Conservation (phyloP, 306 rosid species). For the Dryas drummondii region DNA sequence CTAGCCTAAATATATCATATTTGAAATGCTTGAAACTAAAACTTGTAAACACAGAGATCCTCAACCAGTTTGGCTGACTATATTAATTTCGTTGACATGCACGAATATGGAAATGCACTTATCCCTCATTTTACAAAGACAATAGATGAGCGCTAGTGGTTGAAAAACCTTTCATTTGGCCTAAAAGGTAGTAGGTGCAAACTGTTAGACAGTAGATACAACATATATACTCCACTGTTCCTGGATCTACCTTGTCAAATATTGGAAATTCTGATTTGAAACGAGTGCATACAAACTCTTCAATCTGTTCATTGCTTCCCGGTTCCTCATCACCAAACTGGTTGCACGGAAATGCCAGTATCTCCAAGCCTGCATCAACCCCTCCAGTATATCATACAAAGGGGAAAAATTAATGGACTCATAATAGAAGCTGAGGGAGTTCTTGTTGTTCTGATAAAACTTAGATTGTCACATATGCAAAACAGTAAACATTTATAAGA, state of each 20-base stretch:
- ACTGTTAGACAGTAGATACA: background rate
- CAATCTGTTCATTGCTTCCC: conserved; percentile 72
- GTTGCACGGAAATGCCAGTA: conserved; percentile 86
- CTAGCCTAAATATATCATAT: background rate
- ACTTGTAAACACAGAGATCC: background rate
- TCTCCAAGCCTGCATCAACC: conserved; percentile 57
- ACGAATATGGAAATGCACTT: background rate
- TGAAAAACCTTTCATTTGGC: background rate
- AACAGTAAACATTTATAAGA: background rate
- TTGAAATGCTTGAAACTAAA: background rate
- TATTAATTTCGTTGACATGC: background rate
- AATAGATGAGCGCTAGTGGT: background rate
- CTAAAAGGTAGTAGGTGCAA: background rate
- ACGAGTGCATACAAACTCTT: conserved; percentile 46
- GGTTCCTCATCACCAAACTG: conserved; percentile 88
- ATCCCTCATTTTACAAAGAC: background rate
- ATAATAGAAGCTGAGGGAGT: background rate
- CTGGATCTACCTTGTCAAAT: conserved; percentile 21
- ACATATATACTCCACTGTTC: conserved; percentile 2
- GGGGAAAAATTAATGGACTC: background rate
- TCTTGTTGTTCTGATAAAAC: background rate
- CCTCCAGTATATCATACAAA: background rate
- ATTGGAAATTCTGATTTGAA: conserved; percentile 26
- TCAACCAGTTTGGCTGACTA: background rate
- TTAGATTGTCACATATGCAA: background rate